Evolutionary conservation across 768 basidiomycete genomes (phyloP).

Genomic region (Lactarius psammicola): DNA sequence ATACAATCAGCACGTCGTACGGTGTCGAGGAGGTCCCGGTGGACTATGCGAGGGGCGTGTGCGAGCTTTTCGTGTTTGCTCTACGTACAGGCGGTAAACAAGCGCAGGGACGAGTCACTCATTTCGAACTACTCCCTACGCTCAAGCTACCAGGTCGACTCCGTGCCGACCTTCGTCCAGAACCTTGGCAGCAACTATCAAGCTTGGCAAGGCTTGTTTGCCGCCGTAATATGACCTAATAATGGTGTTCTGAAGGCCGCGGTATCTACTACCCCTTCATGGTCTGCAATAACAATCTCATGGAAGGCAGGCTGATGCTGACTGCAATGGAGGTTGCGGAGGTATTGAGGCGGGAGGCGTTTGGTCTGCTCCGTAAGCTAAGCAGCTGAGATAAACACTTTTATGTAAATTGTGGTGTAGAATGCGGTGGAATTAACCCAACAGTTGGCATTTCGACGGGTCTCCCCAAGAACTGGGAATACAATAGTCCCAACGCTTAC

Average conservation of each 20-base stretch:
- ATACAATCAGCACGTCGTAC: neutral
- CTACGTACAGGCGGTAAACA: neutral
- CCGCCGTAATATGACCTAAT: neutral
- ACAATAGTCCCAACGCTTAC: neutral
- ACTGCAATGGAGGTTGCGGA: neutral
- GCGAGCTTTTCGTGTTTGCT: neutral
- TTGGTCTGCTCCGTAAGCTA: neutral
- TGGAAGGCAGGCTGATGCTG: neutral
- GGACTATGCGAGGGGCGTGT: neutral
- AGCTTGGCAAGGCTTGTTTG: too few relatives aligned
- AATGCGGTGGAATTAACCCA: neutral
- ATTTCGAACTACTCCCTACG: neutral
- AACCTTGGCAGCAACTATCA: neutral
- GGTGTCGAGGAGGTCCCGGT: neutral
- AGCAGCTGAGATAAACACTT: neutral
- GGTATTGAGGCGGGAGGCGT: neutral
- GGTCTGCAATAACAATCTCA: neutral
- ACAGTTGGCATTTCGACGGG: neutral
- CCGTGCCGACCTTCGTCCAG: neutral
- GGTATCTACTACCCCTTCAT: neutral
- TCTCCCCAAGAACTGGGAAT: neutral
- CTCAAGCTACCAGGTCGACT: neutral
- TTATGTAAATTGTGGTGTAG: neutral
- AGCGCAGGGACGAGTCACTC: neutral
- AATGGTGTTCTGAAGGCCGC: neutral